Evolutionary conservation across 2,329 filamentous ascomycete genomes (phyloP), one percentile per base, ranked within the genome.

Genomic region (Colletotrichum brevisporum): DNA sequence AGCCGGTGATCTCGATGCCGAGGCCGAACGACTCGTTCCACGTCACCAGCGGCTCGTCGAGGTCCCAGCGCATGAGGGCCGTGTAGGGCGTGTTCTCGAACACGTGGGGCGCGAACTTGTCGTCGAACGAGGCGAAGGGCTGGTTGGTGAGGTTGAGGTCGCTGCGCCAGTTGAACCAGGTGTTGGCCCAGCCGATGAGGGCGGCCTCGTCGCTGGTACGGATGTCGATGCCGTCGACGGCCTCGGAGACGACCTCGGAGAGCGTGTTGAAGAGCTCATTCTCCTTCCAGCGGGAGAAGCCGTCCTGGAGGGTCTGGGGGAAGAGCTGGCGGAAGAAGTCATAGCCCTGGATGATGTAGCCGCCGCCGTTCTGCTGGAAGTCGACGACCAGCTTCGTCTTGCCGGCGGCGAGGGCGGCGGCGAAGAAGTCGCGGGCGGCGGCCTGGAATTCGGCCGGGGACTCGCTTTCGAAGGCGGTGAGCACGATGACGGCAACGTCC

Each of bases 311-410:
- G 58, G 86, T 83, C 4, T 60, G n/a, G 3, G 75, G 75, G 66
- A 89, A 86, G 1, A 90, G 80, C 74, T 84, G 75, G 61, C 86
- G 85, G 79, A 90, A 89, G 36, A 90, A 80, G 73, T 89, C 88
- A 72, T 88, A 88, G 13, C 85, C 88, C 39, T 86, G 83, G 10
- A 89, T 75, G 56, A 91, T 85, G 13, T 82, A 83, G 27, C 89
- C 89, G 50, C 89, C 89, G 6, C 83, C 85, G 71, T 91, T 91
- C 47, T 82, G 83, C 10, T 83, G 84, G 10, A 91, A 77, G 72
- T 90, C 89, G 36, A 91, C 80, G 24, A 91, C 84, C 0, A 91
- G 83, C 77, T 88, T 89, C 43, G 83, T 89, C 78, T 89, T 90
- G 69, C 85, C 85, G 2, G 81, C 83, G 6, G 81, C 80, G 2